A percentile compares a stretch with the other conserved stretches of the same genome.
Evolutionary conservation across 2,329 filamentous ascomycete species (phyloP).

Genomic region (Aspergillus arachidicola): DNA sequence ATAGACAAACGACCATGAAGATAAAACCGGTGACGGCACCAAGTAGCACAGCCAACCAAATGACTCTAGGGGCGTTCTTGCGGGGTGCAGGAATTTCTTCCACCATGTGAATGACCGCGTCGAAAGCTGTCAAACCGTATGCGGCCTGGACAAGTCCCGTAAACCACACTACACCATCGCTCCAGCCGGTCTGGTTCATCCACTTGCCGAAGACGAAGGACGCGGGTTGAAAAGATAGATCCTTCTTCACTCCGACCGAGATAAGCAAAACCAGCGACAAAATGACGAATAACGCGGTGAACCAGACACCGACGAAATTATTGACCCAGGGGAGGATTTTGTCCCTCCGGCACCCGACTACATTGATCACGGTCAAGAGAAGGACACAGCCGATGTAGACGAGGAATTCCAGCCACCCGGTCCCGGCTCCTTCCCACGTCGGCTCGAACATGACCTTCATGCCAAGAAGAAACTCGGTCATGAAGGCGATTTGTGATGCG

Average conservation of each 20-base stretch:
- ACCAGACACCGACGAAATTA: slow-evolving; percentile 59
- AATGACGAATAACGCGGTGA: slow-evolving; percentile 56
- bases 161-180: slow-evolving; percentile 60
- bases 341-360: slow-evolving; percentile 55
- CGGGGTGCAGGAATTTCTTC: slow-evolving; percentile 59
- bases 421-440: slow-evolving; percentile 48
- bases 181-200: slow-evolving; percentile 57
- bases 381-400: slow-evolving; percentile 57
- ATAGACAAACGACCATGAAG: slow-evolving; percentile 57
- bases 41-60: slow-evolving; percentile 56
- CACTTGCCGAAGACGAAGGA: slow-evolving; percentile 58
- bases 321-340: slow-evolving; percentile 56
- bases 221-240: slow-evolving; percentile 52
- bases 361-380: slow-evolving; percentile 54
- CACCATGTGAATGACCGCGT: slow-evolving; percentile 61
- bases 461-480: slow-evolving; percentile 60
- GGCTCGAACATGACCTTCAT: slow-evolving; percentile 58
- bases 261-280: slow-evolving; percentile 57
- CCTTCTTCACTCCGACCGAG: slow-evolving; percentile 50
- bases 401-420: slow-evolving; percentile 59
- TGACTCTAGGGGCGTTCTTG: slow-evolving; percentile 54
- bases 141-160: slow-evolving; percentile 60
- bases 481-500: slow-evolving; percentile 60
- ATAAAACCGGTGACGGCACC: slow-evolving; percentile 54
- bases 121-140: slow-evolving; percentile 60